Conservation (phyloP, 352 stramenopile genomes). For the Hyphochytrium catenoides region DNA sequence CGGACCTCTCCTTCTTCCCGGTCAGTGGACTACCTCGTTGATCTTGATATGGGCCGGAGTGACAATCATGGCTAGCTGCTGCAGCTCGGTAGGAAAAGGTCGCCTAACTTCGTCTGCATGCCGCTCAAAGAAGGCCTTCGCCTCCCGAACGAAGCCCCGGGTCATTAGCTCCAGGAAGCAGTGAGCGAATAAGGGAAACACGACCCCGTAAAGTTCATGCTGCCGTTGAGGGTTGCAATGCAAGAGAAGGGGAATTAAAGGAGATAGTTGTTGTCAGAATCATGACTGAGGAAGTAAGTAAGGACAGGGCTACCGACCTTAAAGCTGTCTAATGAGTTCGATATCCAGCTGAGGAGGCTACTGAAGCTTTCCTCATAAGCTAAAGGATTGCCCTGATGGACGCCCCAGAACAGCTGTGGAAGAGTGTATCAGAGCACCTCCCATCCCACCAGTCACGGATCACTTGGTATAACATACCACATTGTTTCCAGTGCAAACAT, state of each 20-base stretch:
- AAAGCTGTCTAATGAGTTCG: constrained; percentile 58
- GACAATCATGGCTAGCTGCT: constrained; percentile 29
- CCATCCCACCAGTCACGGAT: too few species aligned
- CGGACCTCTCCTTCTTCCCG: not conserved
- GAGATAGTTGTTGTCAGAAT: too few species aligned
- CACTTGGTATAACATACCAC: too few species aligned
- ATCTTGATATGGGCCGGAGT: constrained; percentile 24
- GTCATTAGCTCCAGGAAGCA: constrained; percentile 45
- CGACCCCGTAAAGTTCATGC: constrained; percentile 42
- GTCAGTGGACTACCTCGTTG: constrained; percentile 15
- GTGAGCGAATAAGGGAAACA: constrained; percentile 51
- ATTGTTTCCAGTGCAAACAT: too few species aligned
- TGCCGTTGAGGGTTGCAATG: not conserved
- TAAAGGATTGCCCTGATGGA: constrained; percentile 23
- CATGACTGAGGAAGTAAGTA: too few species aligned
- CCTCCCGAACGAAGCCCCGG: constrained; percentile 25
- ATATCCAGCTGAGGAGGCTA: constrained; percentile 47
- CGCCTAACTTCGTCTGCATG: constrained; percentile 32
- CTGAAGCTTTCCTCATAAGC: constrained; percentile 37
- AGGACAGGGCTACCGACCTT: too few species aligned
- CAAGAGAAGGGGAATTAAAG: too few species aligned
- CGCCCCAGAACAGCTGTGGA: constrained; percentile 35
- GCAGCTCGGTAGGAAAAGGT: constrained; percentile 37
- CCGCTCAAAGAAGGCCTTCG: constrained; percentile 25
- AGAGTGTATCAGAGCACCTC: too few species aligned